Percentiles rank a stretch among this genome's conserved stretches.
Conservation (phyloP, 2,329 filamentous ascomycete genomes). For the Cladosporium sp. region DNA sequence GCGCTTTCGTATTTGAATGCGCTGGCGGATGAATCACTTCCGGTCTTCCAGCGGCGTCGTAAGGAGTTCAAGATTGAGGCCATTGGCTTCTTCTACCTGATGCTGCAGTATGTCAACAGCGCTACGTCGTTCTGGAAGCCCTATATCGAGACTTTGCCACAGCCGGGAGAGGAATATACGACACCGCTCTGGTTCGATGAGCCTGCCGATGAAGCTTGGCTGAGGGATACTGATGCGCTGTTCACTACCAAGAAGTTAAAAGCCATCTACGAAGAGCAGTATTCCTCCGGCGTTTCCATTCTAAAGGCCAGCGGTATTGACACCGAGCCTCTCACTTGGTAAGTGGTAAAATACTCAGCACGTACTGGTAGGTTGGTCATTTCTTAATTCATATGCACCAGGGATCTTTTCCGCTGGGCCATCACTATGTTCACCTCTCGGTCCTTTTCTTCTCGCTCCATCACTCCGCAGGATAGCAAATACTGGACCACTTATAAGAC, state of each 20-base stretch:
- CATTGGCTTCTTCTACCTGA: conserved; percentile 33
- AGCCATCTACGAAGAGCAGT: conserved; percentile 33
- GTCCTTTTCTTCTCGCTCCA: conserved; percentile 41
- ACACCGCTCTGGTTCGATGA: conserved; percentile 32
- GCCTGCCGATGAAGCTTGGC: conserved; percentile 26
- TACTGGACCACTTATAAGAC: conserved; percentile 33
- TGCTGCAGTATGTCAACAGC: conserved; percentile 29
- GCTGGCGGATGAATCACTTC: conserved; percentile 27
- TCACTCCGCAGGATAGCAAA: conserved; percentile 29
- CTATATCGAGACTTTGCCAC: conserved; percentile 30
- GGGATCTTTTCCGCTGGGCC: conserved; percentile 46
- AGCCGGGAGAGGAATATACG: conserved; percentile 24
- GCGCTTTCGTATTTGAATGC: conserved; percentile 33
- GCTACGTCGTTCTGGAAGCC: conserved; percentile 32
- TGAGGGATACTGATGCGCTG: conserved; percentile 31
- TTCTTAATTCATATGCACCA: conserved; percentile 23
- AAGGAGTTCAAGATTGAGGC: conserved; percentile 24
- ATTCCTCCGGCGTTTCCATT: conserved; percentile 27
- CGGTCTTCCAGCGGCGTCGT: conserved; percentile 24
- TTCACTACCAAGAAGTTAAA: conserved; percentile 27
- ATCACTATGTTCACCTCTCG: conserved; percentile 47
- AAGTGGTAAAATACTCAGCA: conserved; percentile 20
- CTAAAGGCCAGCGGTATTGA: conserved; percentile 27
- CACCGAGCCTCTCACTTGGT: conserved; percentile 36
- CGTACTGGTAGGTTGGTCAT: conserved; percentile 21